Conservation (phyloP, 768 basidiomycete genomes). For the Suillus brevipes region DNA sequence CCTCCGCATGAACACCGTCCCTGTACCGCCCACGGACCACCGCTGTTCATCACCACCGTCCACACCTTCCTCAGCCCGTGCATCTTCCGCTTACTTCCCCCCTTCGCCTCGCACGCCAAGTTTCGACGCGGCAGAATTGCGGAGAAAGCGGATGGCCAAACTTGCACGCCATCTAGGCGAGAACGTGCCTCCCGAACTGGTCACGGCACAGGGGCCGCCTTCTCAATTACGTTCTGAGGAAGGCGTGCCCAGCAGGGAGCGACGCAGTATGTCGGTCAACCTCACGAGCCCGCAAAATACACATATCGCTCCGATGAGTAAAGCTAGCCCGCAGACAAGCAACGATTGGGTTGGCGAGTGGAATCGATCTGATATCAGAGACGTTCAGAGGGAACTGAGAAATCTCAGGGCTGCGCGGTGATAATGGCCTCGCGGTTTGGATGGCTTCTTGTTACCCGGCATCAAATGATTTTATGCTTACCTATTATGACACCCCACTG, state of each 20-base stretch:
- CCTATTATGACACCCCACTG: background rate
- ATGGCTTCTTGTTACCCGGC: background rate
- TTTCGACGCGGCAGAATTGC: conserved; percentile 33
- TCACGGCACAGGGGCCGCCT: conserved; percentile 31
- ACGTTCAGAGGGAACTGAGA: conserved; percentile 40
- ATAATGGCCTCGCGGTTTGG: background rate
- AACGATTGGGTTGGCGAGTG: conserved; percentile 41
- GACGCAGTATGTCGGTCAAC: conserved; percentile 21
- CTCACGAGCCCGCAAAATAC: background rate
- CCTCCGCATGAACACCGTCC: conserved; percentile 22
- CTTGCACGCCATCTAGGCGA: conserved; percentile 58
- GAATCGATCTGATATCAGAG: conserved; percentile 39
- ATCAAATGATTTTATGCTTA: background rate
- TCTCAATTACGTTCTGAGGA: conserved; percentile 4
- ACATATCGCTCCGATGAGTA: background rate
- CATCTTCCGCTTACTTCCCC: conserved; percentile 13
- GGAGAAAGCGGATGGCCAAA: conserved; percentile 57
- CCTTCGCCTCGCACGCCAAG: conserved; percentile 22
- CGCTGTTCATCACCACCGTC: conserved; percentile 12
- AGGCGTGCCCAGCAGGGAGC: background rate
- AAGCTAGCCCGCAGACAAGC: background rate
- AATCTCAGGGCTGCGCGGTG: conserved; percentile 17
- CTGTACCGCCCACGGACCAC: conserved; percentile 16
- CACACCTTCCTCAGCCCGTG: conserved; percentile 12
- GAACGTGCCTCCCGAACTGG: conserved; percentile 56